phyloP scores from a whole-genome alignment of 768 basidiomycete genomes.

The Coprinellus micaceus region DNA sequence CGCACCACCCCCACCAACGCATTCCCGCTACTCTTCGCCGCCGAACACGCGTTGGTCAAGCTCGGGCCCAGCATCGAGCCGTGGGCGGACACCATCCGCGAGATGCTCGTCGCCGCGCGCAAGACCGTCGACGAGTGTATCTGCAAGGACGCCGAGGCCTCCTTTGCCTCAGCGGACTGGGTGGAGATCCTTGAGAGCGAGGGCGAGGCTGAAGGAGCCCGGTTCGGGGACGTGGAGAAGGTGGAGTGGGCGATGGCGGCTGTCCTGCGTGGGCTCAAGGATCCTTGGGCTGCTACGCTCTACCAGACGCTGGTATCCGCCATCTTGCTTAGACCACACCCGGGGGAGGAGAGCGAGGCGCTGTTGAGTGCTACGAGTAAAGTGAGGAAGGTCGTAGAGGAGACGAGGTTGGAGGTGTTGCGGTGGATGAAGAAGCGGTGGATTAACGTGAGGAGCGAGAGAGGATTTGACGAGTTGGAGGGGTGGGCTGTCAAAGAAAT shows the following conservation, averaged over 20 bases:
- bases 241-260: slow-evolving; percentile 75
- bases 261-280: slow-evolving; percentile 57
- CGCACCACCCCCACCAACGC: slow-evolving; percentile 64
- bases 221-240: slow-evolving; percentile 75
- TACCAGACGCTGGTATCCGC: slow-evolving; percentile 78
- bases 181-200: slow-evolving; percentile 69
- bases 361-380: slow-evolving; percentile 68
- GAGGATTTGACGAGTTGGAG: slow-evolving; percentile 82
- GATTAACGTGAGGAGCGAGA: slow-evolving; percentile 66
- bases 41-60: slow-evolving; percentile 57
- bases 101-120: slow-evolving; percentile 64
- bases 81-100: slow-evolving; percentile 65
- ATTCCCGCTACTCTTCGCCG: slow-evolving; percentile 64
- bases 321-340: slow-evolving; percentile 67
- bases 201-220: slow-evolving; percentile 62
- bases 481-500: slow-evolving; percentile 89
- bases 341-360: slow-evolving; percentile 52
- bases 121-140: slow-evolving; percentile 61
- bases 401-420: slow-evolving; percentile 56
- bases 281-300: slow-evolving; percentile 58
- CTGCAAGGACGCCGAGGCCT: slow-evolving; percentile 53
- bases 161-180: slow-evolving; percentile 71
- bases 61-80: slow-evolving; percentile 56
- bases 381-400: slow-evolving; percentile 70
- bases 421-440: slow-evolving; percentile 64